phyloP scores from a whole-genome alignment of 495 filamentous ascomycete species.

The Trichoderma erinaceum region DNA sequence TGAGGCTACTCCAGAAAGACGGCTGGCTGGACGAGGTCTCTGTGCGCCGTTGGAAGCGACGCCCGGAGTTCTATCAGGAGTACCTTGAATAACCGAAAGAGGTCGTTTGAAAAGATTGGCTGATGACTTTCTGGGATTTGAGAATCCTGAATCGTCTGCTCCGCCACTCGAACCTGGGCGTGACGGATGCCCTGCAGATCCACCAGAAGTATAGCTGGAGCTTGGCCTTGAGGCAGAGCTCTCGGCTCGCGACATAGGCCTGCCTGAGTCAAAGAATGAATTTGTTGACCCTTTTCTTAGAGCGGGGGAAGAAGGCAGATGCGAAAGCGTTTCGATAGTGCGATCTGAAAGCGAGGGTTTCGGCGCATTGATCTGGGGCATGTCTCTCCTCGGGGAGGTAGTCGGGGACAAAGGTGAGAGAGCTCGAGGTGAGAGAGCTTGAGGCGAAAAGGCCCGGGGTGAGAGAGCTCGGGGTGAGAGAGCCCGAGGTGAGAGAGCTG shows the following conservation, averaged over 20 bases:
- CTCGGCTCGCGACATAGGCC: slow-evolving; percentile 3
- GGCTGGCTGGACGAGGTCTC: slow-evolving; percentile 5
- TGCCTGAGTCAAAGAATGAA: slow-evolving; percentile 32
- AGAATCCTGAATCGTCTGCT: slow-evolving; percentile 25
- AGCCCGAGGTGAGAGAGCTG: background rate
- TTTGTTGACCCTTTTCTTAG: slow-evolving; percentile 27
- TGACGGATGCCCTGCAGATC: slow-evolving; percentile 27
- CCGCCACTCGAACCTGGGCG: slow-evolving; percentile 37
- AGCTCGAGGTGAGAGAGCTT: too few relatives aligned
- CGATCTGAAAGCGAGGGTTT: slow-evolving; percentile 39
- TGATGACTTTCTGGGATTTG: slow-evolving; percentile 9
- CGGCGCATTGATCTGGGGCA: slow-evolving; percentile 14
- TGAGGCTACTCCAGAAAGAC: background rate
- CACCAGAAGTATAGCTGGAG: slow-evolving; percentile 14
- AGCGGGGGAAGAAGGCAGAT: slow-evolving; percentile 42
- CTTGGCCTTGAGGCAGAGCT: slow-evolving; percentile 12
- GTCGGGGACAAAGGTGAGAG: background rate
- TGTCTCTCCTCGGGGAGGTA: background rate
- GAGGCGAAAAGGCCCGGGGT: background rate
- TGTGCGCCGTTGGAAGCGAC: background rate
- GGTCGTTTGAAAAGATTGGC: background rate
- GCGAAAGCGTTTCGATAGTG: slow-evolving; percentile 43
- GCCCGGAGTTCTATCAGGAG: background rate
- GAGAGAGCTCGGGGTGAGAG: background rate
- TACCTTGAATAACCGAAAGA: background rate